A percentile compares a stretch with the other conserved stretches of the same genome.
Evolutionary conservation across 768 basidiomycete species (phyloP).

Genomic region (Mycena vitilis): DNA sequence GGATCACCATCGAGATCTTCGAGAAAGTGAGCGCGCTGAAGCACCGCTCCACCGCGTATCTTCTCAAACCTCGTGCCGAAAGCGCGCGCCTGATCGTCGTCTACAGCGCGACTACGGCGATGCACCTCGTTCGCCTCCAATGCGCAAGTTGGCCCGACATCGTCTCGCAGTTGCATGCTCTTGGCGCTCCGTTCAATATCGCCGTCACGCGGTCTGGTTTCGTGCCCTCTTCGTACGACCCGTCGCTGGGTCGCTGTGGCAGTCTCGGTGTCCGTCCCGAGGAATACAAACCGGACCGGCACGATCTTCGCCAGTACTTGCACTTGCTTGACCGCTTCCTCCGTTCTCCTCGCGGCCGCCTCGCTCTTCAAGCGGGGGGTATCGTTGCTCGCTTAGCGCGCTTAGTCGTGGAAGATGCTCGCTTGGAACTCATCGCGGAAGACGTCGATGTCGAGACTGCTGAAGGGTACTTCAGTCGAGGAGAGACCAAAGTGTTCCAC

Average conservation of each 20-base stretch:
- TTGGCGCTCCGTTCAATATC: slow-evolving; percentile 2
- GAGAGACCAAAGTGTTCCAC: neutral
- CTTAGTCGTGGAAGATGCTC: neutral
- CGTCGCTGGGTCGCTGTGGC: neutral
- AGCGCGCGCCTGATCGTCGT: slow-evolving; percentile 4
- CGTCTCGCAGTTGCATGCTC: slow-evolving; percentile 2
- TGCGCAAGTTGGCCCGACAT: slow-evolving; percentile 1
- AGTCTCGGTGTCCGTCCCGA: slow-evolving; percentile 13
- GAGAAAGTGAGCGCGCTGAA: neutral
- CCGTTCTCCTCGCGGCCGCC: slow-evolving; percentile 9
- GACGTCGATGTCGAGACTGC: slow-evolving; percentile 12
- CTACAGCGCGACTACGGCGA: slow-evolving; percentile 10
- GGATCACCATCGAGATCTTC: slow-evolving; percentile 8
- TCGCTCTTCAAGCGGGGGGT: slow-evolving; percentile 16
- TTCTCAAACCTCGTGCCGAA: slow-evolving; percentile 2
- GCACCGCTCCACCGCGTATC: slow-evolving; percentile 9
- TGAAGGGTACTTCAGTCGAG: neutral
- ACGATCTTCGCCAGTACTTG: slow-evolving; percentile 1
- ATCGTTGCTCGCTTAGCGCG: slow-evolving; percentile 10
- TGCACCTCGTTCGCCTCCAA: slow-evolving; percentile 3
- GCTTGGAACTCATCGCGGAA: slow-evolving; percentile 8
- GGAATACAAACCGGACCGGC: slow-evolving; percentile 2
- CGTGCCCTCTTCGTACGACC: slow-evolving; percentile 8
- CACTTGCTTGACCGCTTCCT: slow-evolving; percentile 11
- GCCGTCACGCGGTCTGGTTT: slow-evolving; percentile 3